phyloP scores from a whole-genome alignment of 164 flowering plant species.

The Piper longum region DNA sequence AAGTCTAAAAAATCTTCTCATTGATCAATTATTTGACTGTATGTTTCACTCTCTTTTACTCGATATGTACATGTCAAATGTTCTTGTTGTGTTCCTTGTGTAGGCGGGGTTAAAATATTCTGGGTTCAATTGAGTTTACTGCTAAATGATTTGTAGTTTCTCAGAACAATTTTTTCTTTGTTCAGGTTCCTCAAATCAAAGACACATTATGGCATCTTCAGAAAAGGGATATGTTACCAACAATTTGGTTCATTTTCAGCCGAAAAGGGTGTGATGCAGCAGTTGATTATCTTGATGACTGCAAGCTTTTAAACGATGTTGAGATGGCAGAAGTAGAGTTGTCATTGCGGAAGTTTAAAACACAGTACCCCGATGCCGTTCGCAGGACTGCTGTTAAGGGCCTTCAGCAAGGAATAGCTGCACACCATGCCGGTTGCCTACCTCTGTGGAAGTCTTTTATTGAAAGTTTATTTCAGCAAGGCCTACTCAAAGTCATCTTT shows the following conservation, averaged over 20 bases:
- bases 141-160: no score
- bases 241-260: conserved; percentile 94
- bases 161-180: neutral
- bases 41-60: no score
- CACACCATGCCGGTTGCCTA: conserved; percentile 96
- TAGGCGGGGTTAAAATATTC: no score
- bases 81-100: no score
- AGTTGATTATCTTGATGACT: conserved; percentile 72
- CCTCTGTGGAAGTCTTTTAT: conserved; percentile 94
- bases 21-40: no score
- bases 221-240: conserved; percentile 82
- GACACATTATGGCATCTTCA: conserved; percentile 76
- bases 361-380: conserved; percentile 82
- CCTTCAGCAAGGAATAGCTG: conserved; percentile 76
- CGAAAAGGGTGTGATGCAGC: conserved; percentile 97
- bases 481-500: conserved; percentile 86
- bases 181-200: conserved; percentile 76
- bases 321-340: conserved; percentile 74
- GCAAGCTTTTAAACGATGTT: conserved; percentile 66
- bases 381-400: conserved; percentile 72
- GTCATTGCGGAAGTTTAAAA: conserved; percentile 66
- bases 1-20: no score
- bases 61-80: no score
- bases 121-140: no score
- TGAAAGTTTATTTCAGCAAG: conserved; percentile 76